Conservation (phyloP, 75 land plant genomes). For the Pinus albicaulis region DNA sequence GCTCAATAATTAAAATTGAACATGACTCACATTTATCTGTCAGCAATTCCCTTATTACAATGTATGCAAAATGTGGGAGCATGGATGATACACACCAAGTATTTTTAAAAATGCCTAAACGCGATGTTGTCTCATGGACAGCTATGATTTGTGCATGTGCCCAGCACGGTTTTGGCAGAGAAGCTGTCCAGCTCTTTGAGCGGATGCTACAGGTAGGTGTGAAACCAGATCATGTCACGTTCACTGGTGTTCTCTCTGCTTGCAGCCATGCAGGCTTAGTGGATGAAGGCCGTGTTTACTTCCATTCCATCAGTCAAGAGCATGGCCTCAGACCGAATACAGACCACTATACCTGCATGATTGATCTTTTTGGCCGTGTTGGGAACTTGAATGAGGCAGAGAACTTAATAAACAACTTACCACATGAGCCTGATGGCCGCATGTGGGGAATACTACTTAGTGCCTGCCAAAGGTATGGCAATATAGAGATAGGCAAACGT, state of each 20-base stretch:
- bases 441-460: constrained; percentile 2
- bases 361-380: neutral
- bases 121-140: constrained; percentile 49
- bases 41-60: constrained; percentile 38
- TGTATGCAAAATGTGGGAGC: constrained; percentile 48
- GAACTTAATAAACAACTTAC: neutral
- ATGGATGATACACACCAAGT: constrained; percentile 20
- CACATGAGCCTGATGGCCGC: neutral
- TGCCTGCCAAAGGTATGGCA: neutral
- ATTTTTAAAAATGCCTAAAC: constrained; percentile 27
- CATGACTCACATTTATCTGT: constrained; percentile 44
- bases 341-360: neutral
- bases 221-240: constrained; percentile 9
- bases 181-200: constrained; percentile 42
- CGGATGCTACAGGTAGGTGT: constrained; percentile 34
- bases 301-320: neutral
- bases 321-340: neutral
- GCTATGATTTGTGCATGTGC: constrained; percentile 52
- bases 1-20: constrained; percentile 36
- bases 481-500: neutral
- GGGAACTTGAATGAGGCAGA: neutral
- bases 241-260: constrained; percentile 5
- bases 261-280: constrained; percentile 9
- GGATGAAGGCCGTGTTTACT: neutral
- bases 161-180: constrained; percentile 22